Evolutionary conservation across 129 eudicot species (phyloP).

Genomic region (Pulicaria dysenterica): DNA sequence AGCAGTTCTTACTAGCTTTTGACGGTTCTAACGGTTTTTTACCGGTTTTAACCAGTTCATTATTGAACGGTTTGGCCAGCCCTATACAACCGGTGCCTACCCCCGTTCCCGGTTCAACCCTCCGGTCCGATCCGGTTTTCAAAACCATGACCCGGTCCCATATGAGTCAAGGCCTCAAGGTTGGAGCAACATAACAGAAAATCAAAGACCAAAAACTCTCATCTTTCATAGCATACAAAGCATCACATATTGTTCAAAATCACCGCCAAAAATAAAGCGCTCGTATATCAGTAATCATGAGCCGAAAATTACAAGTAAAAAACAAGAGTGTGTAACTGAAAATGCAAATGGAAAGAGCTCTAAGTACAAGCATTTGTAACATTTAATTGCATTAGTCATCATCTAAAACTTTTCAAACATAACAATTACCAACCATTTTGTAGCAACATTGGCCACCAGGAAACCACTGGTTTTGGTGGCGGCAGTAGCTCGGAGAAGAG

Average conservation of each 20-base stretch:
- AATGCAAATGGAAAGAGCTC: constrained; percentile 2
- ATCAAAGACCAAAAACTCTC: background rate
- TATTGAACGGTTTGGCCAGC: no score
- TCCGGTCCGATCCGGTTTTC: no score
- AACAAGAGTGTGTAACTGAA: background rate
- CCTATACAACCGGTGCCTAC: no score
- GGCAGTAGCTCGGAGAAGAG: background rate
- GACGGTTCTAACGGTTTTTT: no score
- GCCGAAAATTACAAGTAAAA: constrained; percentile 5
- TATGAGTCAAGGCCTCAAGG: no score
- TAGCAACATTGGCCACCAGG: background rate
- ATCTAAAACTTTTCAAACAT: constrained; percentile 24
- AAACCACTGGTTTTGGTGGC: constrained; percentile 2
- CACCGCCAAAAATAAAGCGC: background rate
- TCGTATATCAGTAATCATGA: constrained; percentile 9
- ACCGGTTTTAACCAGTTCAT: no score
- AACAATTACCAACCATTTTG: background rate
- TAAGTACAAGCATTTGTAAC: constrained; percentile 19
- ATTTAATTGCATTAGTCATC: background rate
- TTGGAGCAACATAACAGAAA: background rate
- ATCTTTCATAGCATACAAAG: background rate
- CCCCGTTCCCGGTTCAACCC: no score
- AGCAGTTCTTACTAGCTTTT: no score
- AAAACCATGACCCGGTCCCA: no score
- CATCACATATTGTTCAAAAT: background rate